Conservation (phyloP, 2,329 filamentous ascomycete genomes). For the Didymella pomorum region DNA sequence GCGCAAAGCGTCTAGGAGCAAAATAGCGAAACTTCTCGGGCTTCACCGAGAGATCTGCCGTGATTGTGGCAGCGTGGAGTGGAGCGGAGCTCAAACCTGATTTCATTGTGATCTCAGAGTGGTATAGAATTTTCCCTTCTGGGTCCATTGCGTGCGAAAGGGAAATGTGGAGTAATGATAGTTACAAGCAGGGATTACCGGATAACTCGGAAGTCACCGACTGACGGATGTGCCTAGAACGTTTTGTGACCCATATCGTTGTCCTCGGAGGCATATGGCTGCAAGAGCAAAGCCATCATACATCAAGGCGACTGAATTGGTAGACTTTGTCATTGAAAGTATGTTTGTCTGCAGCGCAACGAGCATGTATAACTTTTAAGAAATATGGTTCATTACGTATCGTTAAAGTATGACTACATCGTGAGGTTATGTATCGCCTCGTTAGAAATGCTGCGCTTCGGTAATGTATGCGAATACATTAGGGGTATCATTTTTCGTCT, state of each 20-base stretch:
- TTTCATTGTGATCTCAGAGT: constrained; percentile 18
- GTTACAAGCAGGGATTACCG: constrained; percentile 7
- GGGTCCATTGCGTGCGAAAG: constrained; percentile 4
- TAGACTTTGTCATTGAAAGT: neutral
- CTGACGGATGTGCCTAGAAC: constrained; percentile 11
- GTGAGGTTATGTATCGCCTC: neutral
- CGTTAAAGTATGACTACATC: neutral
- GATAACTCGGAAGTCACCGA: constrained; percentile 18
- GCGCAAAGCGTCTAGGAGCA: neutral
- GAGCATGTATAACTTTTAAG: neutral
- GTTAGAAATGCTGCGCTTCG: neutral
- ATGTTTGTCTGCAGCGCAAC: no score
- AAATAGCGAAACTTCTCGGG: neutral
- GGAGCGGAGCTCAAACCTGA: constrained; percentile 3
- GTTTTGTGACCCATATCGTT: neutral
- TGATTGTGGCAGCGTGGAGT: no score
- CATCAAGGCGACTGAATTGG: neutral
- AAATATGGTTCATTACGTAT: neutral
- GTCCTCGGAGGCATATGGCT: neutral
- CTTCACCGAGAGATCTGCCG: neutral
- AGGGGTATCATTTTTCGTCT: constrained; percentile 22
- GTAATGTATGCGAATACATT: constrained; percentile 13
- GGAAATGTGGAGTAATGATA: constrained; percentile 7
- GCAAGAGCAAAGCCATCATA: constrained; percentile 4
- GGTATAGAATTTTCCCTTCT: constrained; percentile 6